These are phyloP conservation scores for Physcomitrium patens DNA, from an alignment of 225 moss, liverwort and hornwort genomes.

Conservation along the genomic window DNA sequence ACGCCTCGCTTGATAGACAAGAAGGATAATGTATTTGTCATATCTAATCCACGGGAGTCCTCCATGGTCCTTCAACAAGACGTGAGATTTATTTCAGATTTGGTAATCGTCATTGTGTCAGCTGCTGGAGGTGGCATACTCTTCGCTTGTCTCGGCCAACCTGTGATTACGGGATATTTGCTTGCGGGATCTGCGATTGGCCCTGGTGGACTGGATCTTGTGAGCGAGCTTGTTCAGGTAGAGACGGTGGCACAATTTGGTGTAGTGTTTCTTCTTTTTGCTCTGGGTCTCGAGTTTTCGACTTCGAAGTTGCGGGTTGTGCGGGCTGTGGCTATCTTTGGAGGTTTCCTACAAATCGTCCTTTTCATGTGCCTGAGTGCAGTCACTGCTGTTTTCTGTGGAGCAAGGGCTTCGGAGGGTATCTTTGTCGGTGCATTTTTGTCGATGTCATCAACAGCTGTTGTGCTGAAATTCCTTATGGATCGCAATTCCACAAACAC, in stretches of 20 bases:
- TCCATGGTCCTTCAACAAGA: conserved; percentile 99
- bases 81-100: conserved; percentile 91
- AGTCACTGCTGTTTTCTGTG: conserved; percentile 76
- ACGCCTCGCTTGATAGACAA: conserved; percentile 87
- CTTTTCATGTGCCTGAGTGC: conserved; percentile 98
- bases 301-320: conserved; percentile 87
- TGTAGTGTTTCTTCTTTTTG: conserved; percentile 95
- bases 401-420: conserved; percentile 89
- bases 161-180: conserved; percentile 97
- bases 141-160: conserved; percentile 93
- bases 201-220: conserved; percentile 92
- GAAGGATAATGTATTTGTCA: conserved; percentile 97
- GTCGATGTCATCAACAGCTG: conserved; percentile 99
- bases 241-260: conserved; percentile 98
- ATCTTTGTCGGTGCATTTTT: conserved; percentile 97
- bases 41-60: conserved; percentile 91
- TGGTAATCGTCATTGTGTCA: conserved; percentile 95
- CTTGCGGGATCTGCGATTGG: conserved; percentile 98
- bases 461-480: conserved; percentile 96
- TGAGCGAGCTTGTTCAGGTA: conserved; percentile 98
- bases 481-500: conserved; percentile 80
- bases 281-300: conserved; percentile 94
- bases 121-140: conserved; percentile 94
- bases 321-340: conserved; percentile 82
- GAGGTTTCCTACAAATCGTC: conserved; percentile 86